Conservation (phyloP, 805 yeast species). For the Metschnikowia rubicola region DNA sequence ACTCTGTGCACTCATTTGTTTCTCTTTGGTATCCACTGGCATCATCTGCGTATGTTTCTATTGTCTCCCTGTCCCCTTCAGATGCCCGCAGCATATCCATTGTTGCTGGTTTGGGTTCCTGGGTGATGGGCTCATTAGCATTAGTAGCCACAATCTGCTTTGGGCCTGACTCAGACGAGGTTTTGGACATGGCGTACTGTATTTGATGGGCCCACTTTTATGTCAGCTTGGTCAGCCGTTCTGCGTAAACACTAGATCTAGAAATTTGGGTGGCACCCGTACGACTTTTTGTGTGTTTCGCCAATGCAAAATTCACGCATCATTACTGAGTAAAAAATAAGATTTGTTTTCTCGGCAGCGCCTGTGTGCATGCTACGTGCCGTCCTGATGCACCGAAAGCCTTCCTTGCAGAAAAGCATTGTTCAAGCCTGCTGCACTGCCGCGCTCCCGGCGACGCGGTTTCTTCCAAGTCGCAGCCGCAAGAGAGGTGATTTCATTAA, state of each 20-base stretch:
- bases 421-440: not conserved
- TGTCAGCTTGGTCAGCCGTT: no score
- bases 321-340: not conserved
- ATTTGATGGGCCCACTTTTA: no score
- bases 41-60: constrained; percentile 11
- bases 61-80: constrained; percentile 6
- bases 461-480: no score
- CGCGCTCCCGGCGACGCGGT: no score
- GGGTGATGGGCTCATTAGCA: constrained; percentile 12
- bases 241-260: no score
- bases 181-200: constrained; percentile 3
- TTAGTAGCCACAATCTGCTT: constrained; percentile 8
- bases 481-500: no score
- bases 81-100: constrained; percentile 13
- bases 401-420: not conserved
- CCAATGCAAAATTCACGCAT: no score
- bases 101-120: constrained; percentile 14
- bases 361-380: not conserved
- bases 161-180: constrained; percentile 3
- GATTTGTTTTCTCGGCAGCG: not conserved
- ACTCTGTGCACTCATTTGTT: constrained; percentile 40
- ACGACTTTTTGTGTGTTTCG: no score
- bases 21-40: constrained; percentile 38
- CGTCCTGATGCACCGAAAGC: not conserved
- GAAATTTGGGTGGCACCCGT: no score